Evolutionary conservation across 352 stramenopile species (phyloP).

Genomic region (Globisporangium apiculatum): DNA sequence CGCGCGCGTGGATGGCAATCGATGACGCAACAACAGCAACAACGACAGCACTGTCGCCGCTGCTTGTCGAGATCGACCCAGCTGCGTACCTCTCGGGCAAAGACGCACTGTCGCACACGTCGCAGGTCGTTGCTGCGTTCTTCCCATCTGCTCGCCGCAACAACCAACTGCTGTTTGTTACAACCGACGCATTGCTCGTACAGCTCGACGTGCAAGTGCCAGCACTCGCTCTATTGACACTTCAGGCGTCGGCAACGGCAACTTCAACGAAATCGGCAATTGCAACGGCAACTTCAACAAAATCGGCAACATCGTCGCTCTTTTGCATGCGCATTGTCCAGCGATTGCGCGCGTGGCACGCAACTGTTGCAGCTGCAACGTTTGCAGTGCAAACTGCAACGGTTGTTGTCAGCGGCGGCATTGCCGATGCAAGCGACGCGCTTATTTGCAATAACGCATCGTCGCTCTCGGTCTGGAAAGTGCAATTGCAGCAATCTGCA

Average conservation of each 20-base stretch:
- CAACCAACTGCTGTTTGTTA: slow-evolving; percentile 37
- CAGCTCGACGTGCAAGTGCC: slow-evolving; percentile 20
- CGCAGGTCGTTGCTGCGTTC: slow-evolving; percentile 16
- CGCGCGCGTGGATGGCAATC: slow-evolving; percentile 27
- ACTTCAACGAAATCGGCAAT: slow-evolving; percentile 1
- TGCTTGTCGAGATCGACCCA: slow-evolving; percentile 30
- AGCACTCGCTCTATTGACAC: slow-evolving; percentile 16
- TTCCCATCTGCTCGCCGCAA: slow-evolving; percentile 35
- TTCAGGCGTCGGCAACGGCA: slow-evolving; percentile 5
- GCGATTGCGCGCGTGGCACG: slow-evolving; percentile 52
- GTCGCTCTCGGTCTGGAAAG: slow-evolving; percentile 59
- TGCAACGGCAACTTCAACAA: too few relatives aligned
- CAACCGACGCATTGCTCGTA: slow-evolving; percentile 26
- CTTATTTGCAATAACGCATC: slow-evolving; percentile 38
- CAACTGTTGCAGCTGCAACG: slow-evolving; percentile 31
- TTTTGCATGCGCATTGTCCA: slow-evolving; percentile 37
- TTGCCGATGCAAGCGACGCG: slow-evolving; percentile 48
- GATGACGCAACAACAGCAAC: slow-evolving; percentile 1
- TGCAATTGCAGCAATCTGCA: slow-evolving; percentile 12
- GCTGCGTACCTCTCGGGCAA: slow-evolving; percentile 29
- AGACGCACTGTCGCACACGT: slow-evolving; percentile 8
- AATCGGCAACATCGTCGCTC: slow-evolving; percentile 6
- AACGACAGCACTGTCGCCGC: neutral
- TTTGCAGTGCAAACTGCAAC: slow-evolving; percentile 29
- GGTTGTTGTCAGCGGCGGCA: slow-evolving; percentile 47